Evolutionary conservation across 495 filamentous ascomycete genomes (phyloP).

Genomic region (Astrothelium macrocarpum): DNA sequence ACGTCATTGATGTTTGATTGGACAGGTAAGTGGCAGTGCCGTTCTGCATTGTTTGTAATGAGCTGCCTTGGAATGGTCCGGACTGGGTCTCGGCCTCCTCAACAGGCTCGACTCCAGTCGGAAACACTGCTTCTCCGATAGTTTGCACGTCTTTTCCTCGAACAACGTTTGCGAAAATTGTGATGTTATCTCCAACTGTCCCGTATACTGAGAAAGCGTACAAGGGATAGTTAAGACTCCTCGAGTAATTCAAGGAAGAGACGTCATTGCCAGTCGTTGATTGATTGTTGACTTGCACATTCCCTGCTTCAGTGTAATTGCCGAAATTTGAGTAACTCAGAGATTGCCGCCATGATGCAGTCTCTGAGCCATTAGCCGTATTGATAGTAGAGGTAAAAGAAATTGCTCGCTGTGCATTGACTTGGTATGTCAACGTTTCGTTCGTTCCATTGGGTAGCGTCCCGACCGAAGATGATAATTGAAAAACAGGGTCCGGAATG

Average conservation of each 20-base stretch:
- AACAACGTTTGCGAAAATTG: slow-evolving; percentile 48
- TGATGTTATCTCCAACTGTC: slow-evolving; percentile 38
- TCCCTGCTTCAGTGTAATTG: slow-evolving; percentile 47
- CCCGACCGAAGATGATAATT: slow-evolving; percentile 27
- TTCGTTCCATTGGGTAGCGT: slow-evolving; percentile 46
- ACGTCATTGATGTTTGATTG: slow-evolving; percentile 37
- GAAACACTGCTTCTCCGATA: slow-evolving; percentile 50
- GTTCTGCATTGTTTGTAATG: slow-evolving; percentile 43
- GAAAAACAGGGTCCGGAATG: slow-evolving; percentile 37
- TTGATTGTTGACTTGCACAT: slow-evolving; percentile 53
- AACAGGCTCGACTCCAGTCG: slow-evolving; percentile 37
- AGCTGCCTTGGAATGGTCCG: slow-evolving; percentile 33
- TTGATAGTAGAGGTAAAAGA: slow-evolving; percentile 42
- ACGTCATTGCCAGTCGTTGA: slow-evolving; percentile 48
- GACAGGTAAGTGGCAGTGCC: slow-evolving; percentile 46
- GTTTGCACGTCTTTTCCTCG: slow-evolving; percentile 50
- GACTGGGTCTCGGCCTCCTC: not conserved
- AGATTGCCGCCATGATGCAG: slow-evolving; percentile 53
- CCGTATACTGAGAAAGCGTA: slow-evolving; percentile 45
- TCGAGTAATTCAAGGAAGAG: slow-evolving; percentile 37
- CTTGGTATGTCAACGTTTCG: slow-evolving; percentile 50
- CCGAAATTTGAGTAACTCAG: slow-evolving; percentile 45
- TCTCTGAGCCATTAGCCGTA: slow-evolving; percentile 33
- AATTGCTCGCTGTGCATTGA: slow-evolving; percentile 48
- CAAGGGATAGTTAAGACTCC: slow-evolving; percentile 55